Percentiles rank a stretch among this genome's conserved stretches.
phyloP scores from a whole-genome alignment of 2,329 filamentous ascomycete genomes.

The Xylariaceae sp. region DNA sequence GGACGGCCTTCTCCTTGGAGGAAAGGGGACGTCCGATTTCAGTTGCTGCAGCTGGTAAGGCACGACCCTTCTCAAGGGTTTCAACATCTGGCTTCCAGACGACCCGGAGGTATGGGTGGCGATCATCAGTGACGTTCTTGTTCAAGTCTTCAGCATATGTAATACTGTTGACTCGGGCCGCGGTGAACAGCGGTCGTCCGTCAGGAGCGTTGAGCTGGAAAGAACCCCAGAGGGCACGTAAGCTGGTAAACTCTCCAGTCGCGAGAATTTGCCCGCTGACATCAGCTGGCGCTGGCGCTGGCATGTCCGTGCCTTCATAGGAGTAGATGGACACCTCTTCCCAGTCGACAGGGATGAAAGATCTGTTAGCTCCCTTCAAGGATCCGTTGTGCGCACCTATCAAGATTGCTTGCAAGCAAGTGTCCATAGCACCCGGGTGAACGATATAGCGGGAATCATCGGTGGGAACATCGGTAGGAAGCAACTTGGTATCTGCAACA shows the following conservation, averaged over 20 bases:
- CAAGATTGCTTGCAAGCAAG: slow-evolving; percentile 7
- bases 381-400: slow-evolving; percentile 19
- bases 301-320: slow-evolving; percentile 20
- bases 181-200: slow-evolving; percentile 15
- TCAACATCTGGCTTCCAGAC: slow-evolving; percentile 24
- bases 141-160: slow-evolving; percentile 22
- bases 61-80: slow-evolving; percentile 11
- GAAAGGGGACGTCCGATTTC: slow-evolving; percentile 13
- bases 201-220: slow-evolving; percentile 17
- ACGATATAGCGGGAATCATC: slow-evolving; percentile 24
- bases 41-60: slow-evolving; percentile 17
- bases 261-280: slow-evolving; percentile 14
- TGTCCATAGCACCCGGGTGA: slow-evolving; percentile 21
- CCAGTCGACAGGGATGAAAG: slow-evolving; percentile 19
- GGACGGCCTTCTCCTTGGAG: slow-evolving; percentile 15
- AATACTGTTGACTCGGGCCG: slow-evolving; percentile 17
- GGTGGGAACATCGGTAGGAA: slow-evolving; percentile 11
- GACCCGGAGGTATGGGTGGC: slow-evolving; percentile 22
- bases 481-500: slow-evolving; percentile 12
- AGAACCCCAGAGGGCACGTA: slow-evolving; percentile 12
- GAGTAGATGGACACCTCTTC: slow-evolving; percentile 22
- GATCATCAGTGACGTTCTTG: slow-evolving; percentile 16
- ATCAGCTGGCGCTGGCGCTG: slow-evolving; percentile 5
- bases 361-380: slow-evolving; percentile 14
- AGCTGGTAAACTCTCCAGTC: slow-evolving; percentile 15